A percentile compares a stretch with the other conserved stretches of the same genome.
Evolutionary conservation across 805 yeast species (phyloP).

Genomic region (Candida jianshihensis): DNA sequence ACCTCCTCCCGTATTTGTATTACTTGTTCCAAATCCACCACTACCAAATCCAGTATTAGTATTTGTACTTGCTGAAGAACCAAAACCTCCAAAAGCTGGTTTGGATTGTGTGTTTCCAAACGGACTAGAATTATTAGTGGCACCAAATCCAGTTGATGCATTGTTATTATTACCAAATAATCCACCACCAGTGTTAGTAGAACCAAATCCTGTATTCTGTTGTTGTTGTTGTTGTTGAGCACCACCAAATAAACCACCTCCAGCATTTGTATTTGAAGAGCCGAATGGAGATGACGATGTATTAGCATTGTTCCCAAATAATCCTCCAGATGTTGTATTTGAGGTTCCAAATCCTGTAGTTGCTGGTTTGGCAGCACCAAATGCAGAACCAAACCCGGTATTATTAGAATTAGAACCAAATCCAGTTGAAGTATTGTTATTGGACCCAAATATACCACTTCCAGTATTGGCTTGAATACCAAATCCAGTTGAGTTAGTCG

Average conservation of each 20-base stretch:
- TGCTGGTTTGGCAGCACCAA: conserved; percentile 22
- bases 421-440: conserved; percentile 18
- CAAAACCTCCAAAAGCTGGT: conserved; percentile 26
- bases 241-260: conserved; percentile 45
- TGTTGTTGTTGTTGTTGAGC: too few species aligned
- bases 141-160: conserved; percentile 20
- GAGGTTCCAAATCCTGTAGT: conserved; percentile 25
- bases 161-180: conserved; percentile 33
- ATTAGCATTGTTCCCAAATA: conserved; percentile 18
- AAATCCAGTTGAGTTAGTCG: conserved; percentile 6
- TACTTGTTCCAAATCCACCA: conserved; percentile 29
- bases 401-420: conserved; percentile 18
- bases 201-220: conserved; percentile 19
- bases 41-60: conserved; percentile 10
- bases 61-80: conserved; percentile 6
- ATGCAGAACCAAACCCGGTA: conserved; percentile 22
- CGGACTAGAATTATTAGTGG: conserved; percentile 20
- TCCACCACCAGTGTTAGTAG: conserved; percentile 23
- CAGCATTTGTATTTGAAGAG: conserved; percentile 21
- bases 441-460: conserved; percentile 26
- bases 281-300: conserved; percentile 33
- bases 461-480: background rate
- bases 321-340: conserved; percentile 14
- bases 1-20: conserved; percentile 27
- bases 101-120: conserved; percentile 14